Evolutionary conservation across 139 green algal genomes (phyloP), one percentile per base, ranked within the genome.

Genomic region (Coccomyxa sp.): DNA sequence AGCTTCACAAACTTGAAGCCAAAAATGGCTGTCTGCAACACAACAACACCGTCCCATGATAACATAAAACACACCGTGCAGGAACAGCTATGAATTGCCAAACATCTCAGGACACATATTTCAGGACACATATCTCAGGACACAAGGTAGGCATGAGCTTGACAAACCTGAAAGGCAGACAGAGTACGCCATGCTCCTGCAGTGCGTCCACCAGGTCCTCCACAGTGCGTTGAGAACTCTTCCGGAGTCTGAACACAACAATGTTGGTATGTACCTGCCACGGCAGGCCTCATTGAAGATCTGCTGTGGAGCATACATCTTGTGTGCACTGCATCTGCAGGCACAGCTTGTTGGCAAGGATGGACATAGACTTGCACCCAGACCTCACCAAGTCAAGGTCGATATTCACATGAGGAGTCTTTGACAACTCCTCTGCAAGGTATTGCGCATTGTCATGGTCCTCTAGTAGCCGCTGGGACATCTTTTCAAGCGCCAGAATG

Each of bases 361-460:
- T 71, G 18, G 63, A 71, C 63, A 25, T 14, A 11, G 63, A 25
- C 63, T 71, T 71, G 21, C 21, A 71, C 63, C 63, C 7, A 21
- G 21, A 71, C 63, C 63, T 21, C 63, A 71, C 63, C 63, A 71
- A 25, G 21, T 67, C 51, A 32, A 67, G 11, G 15, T 85, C 31
- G 13, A 87, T 57, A 25, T 59, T 45, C 13, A 88, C 51, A 11
- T 32, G 25, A 13, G 58, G 57, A 10, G 81, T 51, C 15, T 45
- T 60, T 16, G 81, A 66, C 17, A 88, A 67, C 15, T 59, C 85
- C 58, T 85, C 28, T 10, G 85, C 85, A 13, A 88, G 67, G 12
- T 71, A 21, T 23, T 51, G 67, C 21, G 85, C 85, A 63, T 85
- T 88, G 28, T 45, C 28, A 23, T 88, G 85, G 67, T 88, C 85